Base-by-base conservation (phyloP, 768 basidiomycete genomes). In the Suillus sp. region DNA sequence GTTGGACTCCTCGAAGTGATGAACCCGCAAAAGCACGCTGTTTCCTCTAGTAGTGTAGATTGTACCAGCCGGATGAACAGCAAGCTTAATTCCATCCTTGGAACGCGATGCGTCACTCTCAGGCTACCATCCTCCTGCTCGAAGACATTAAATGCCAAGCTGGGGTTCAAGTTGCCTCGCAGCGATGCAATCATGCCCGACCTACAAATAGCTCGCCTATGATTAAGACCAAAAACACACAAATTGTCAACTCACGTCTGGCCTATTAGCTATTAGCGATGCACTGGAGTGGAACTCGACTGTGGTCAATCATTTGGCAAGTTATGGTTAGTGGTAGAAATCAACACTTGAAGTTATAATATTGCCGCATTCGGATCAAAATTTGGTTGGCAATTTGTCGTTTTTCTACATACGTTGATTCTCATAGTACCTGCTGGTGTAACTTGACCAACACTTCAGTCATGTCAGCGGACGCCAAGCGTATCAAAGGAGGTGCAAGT, bases 11-110 rank as follows among this genome's bases (percentile, higher is more conserved):
- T 99, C 96, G 72, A 91, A 97, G 77, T 93, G 90, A 74, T 94
- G 92, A 64, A 95, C 89, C 43, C 93, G 89, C n/a, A 95, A 86
- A 75, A 92, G 96, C 53, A 95, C 96, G 72, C 98, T 96, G 78
- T 99, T 96, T 72, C 95, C 91, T 57, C 97, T 96, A 1, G 95
- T 95, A 16, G 96, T 92, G 74, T 95, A 99, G 42, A 82, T 84
- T 37, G 86, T 91, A n/a, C 96, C 95, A 51, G 85, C 81, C 16
- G 96, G 96, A 71, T 97, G 94, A 1, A 95, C 89, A 40, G 40
- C 18, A 42, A 42, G 2, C 18, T 18, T 9, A 20, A 10, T 37
- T 37, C 1, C 35, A 13, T 37, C 35, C 4, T 95, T 98, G 70
- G 63, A 99, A 99, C 32, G 76, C 98, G 96, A 16, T 96, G 96